Base-by-base conservation (phyloP, 768 basidiomycete genomes). In the Lactarius deliciosus region DNA sequence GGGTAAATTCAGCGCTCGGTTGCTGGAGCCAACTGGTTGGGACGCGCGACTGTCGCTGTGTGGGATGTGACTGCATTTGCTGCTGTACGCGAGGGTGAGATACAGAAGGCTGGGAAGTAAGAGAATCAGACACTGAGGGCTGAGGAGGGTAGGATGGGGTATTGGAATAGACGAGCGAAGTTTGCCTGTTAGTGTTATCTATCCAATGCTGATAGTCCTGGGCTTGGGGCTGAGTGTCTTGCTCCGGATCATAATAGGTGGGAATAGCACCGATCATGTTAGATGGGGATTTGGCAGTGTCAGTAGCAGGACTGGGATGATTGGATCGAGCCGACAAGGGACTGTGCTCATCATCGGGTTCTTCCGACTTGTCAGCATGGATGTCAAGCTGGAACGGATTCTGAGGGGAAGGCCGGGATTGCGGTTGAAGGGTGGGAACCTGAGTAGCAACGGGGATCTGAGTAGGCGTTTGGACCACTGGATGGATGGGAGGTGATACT, bases 211-310 rank as follows among this genome's bases (percentile, higher is more conserved):
- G 61, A 58, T 68, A 70, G 22, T 69, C 68, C 36, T 45, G 47
- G 2, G 60, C 34, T 18, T 62, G 62, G 13, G 63, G 63, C 43
- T 60, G 68, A 9, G 60, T 2, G 2, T 68, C 64, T 4, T 64
- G 56, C 5, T 72, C 72, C 22, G 62, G 64, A 40, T 71, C 70
- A 59, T 69, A 73, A 53, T 64, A 73, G 1, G 72, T 56, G 5
- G 72, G 66, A 36, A 68, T 61, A 5, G 70, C 38, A 38, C 72
- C 72, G n/a, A 73, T 73, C 72, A 73, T 73, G 34, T 2, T 62
- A 16, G 61, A 22, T 43, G 63, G 57, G 6, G 68, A 66, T 5
- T 56, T 36, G 9, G 32, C 60, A 1, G 60, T 30, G n/a, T 57
- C 30, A 18, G 22, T 13, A 18, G 50, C 41, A 25, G 57, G 57